Evolutionary conservation across 768 basidiomycete genomes (phyloP), one percentile per base, ranked within the genome.

Genomic region (Mrakia gelida): DNA sequence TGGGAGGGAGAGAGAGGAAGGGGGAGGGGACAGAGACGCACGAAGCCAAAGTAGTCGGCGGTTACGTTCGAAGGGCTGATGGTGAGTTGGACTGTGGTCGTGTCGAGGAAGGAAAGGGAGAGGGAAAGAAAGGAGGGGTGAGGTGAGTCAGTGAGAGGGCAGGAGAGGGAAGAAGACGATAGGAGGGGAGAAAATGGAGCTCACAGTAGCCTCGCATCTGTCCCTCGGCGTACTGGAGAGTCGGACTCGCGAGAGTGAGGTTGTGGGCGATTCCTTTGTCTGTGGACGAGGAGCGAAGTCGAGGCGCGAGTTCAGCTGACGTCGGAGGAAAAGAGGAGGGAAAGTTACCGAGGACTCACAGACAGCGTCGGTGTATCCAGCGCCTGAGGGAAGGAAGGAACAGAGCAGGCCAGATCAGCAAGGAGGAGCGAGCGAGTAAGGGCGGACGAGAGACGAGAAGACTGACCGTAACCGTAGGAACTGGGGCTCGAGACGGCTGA

Each of bases 201-300:
- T 8, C 59, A 59, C 59, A 89, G 84, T 89, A 90, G 2, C 89
- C 89, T 49, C 89, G 83, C 83, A 85, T 89, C 10, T 87, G 88
- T 11, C 87, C 88, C 82, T 90, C 89, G 77, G 87, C 88, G 89
- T 88, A 90, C 80, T 89, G 89, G 56, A 90, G 82, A 79, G 89
- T 87, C 1, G 84, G 79, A 83, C 89, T 89, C 67, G 76, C 78
- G 65, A 73, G 32, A 81, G 88, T 86, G 41, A 87, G 82, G 21
- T 78, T 68, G 23, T 80, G 79, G 9, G 87, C 87, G 23, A 86
- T 83, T 13, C 65, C 71, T 71, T 87, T 85, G 30, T 83, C 59
- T 59, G 54, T 45, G 54, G 21, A 59, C 8, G 45, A 28, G 3
- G 59, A 26, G 59, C 7, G 5, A n/a, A 0, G n/a, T 21, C 18